Evolutionary conservation across 352 stramenopile species (phyloP).

Genomic region (Phytophthora aleatoria): DNA sequence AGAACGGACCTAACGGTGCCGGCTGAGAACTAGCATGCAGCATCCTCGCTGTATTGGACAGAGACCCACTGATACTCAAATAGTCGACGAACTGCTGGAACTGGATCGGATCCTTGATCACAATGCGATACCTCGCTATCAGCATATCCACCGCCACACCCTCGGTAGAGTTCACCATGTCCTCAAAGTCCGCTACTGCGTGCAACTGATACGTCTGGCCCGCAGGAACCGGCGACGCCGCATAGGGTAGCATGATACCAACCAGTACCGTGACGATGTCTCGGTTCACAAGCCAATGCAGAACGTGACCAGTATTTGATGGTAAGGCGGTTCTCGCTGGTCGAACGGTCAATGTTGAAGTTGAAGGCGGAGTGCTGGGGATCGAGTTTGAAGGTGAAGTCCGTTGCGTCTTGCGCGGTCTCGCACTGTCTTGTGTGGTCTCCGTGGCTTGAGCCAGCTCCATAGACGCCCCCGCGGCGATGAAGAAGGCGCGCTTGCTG

Average conservation of each 20-base stretch:
- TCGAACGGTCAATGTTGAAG: slow-evolving; percentile 6
- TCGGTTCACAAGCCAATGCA: slow-evolving; percentile 33
- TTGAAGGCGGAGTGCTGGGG: not conserved
- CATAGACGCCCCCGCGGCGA: slow-evolving; percentile 20
- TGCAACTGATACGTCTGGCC: slow-evolving; percentile 23
- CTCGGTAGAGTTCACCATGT: slow-evolving; percentile 24
- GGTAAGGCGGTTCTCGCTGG: not conserved
- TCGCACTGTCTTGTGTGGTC: not conserved
- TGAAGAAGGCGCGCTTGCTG: slow-evolving; percentile 64
- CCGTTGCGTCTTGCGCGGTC: slow-evolving; percentile 18
- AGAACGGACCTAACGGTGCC: slow-evolving; percentile 9
- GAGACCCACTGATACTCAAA: slow-evolving; percentile 24
- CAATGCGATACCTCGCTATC: slow-evolving; percentile 21
- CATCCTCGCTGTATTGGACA: slow-evolving; percentile 25
- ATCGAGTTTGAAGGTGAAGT: not conserved
- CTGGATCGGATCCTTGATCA: slow-evolving; percentile 15
- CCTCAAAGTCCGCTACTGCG: slow-evolving; percentile 29
- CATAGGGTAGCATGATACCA: slow-evolving; percentile 24
- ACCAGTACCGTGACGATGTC: slow-evolving; percentile 34
- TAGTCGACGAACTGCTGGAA: slow-evolving; percentile 37
- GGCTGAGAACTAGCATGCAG: slow-evolving; percentile 7
- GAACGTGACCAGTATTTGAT: not conserved
- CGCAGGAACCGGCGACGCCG: not conserved
- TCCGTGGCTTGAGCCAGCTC: slow-evolving; percentile 4
- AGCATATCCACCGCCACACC: slow-evolving; percentile 3